These are phyloP conservation scores for Hygrocybe punicea DNA, from an alignment of 768 basidiomycete genomes.

Conservation along the genomic window DNA sequence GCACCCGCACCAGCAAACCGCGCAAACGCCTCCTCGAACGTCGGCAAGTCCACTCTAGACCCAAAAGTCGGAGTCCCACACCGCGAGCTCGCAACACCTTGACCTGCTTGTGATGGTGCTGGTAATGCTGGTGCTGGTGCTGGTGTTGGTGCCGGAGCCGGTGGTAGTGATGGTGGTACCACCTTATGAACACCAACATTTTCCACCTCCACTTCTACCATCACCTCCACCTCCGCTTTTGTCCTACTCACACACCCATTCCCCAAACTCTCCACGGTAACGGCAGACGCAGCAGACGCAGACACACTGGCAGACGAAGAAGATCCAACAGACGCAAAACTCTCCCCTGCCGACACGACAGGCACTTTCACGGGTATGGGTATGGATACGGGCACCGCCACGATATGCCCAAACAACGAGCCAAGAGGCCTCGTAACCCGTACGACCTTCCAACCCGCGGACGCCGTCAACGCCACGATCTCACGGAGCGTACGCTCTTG, in stretches of 20 bases:
- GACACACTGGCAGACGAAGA: too few species aligned
- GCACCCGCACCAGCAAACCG: conserved; percentile 32
- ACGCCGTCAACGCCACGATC: conserved; percentile 48
- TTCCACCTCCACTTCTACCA: conserved; percentile 14
- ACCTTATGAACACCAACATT: background rate
- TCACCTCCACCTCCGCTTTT: conserved; percentile 2
- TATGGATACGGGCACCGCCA: conserved; percentile 59
- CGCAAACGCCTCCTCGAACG: conserved; percentile 43
- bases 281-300: too few species aligned
- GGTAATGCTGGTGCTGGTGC: background rate
- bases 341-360: conserved; percentile 18
- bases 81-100: conserved; percentile 46
- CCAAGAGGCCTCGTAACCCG: conserved; percentile 57
- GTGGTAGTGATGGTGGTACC: background rate
- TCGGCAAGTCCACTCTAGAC: conserved; percentile 47
- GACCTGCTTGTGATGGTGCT: conserved; percentile 5
- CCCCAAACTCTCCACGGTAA: too few species aligned
- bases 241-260: conserved; percentile 14
- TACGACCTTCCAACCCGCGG: conserved; percentile 60
- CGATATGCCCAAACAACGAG: conserved; percentile 67
- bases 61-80: conserved; percentile 65
- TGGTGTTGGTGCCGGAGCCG: background rate
- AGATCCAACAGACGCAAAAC: too few species aligned
- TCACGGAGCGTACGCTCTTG: conserved; percentile 71
- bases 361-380: too few species aligned